phyloP scores from a whole-genome alignment of 768 basidiomycete genomes.

The Multifurca ochricompacta region DNA sequence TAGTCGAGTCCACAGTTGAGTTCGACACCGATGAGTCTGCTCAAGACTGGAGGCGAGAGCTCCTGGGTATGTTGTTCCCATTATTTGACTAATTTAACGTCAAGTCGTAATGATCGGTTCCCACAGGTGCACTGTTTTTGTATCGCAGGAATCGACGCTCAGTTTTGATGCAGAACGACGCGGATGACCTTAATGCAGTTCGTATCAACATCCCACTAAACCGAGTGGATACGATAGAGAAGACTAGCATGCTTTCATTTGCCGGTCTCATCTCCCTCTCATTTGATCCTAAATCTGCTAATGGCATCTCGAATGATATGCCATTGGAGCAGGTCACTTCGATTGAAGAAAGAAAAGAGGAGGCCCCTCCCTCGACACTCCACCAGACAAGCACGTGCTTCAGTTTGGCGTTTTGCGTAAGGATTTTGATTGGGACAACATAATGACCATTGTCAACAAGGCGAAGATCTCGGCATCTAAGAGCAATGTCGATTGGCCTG shows the following conservation, averaged over 20 bases:
- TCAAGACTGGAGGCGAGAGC: constrained; percentile 41
- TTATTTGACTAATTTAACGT: background rate
- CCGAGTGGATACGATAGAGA: constrained; percentile 29
- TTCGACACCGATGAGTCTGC: constrained; percentile 55
- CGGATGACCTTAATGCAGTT: constrained; percentile 33
- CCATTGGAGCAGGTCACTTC: background rate
- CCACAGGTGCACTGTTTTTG: constrained; percentile 40
- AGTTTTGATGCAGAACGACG: constrained; percentile 25
- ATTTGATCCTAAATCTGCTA: constrained; percentile 7
- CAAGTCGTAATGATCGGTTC: too few species aligned
- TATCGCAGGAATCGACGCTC: constrained; percentile 37
- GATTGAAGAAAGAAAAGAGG: background rate
- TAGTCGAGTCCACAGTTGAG: constrained; percentile 31
- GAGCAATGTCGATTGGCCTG: constrained; percentile 9
- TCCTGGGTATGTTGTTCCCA: constrained; percentile 31
- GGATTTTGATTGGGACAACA: background rate
- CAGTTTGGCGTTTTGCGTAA: constrained; percentile 15
- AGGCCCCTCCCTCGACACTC: background rate
- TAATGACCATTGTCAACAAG: background rate
- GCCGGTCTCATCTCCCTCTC: constrained; percentile 20
- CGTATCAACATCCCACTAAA: constrained; percentile 41
- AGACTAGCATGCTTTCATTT: constrained; percentile 15
- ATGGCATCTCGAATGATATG: background rate
- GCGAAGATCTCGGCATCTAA: background rate
- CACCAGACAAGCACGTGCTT: constrained; percentile 14